Percentiles rank a stretch among this genome's conserved stretches.
Conservation (phyloP, 371 early-diverging fungal genomes). For the Phascolomyces articulosus region DNA sequence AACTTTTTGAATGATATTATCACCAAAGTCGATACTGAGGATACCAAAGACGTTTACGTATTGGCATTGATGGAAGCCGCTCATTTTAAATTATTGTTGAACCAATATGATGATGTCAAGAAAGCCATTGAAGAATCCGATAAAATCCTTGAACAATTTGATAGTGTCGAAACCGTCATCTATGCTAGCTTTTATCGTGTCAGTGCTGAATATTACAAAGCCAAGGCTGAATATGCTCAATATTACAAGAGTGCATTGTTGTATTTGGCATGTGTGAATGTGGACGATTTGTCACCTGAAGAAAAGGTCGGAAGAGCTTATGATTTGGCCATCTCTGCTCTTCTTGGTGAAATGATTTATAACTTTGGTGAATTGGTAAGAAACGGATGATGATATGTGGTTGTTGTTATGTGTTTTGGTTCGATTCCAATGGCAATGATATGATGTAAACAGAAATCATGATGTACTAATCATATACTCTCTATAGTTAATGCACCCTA, state of each 20-base stretch:
- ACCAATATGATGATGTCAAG: conserved; percentile 81
- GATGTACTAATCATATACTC: too few species aligned
- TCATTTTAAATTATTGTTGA: conserved; percentile 73
- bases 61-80: conserved; percentile 89
- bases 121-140: conserved; percentile 85
- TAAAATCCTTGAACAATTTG: conserved; percentile 79
- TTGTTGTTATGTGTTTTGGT: too few species aligned
- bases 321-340: conserved; percentile 89
- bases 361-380: conserved; percentile 97
- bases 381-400: neutral
- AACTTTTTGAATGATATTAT: conserved; percentile 69
- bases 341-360: conserved; percentile 94
- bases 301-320: conserved; percentile 89
- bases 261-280: conserved; percentile 87
- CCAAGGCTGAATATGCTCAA: conserved; percentile 88
- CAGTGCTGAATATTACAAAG: conserved; percentile 95
- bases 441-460: too few species aligned
- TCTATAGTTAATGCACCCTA: conserved; percentile 91
- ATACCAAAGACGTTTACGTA: conserved; percentile 82
- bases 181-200: conserved; percentile 95
- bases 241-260: conserved; percentile 95
- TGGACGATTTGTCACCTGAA: conserved; percentile 72
- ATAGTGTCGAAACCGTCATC: conserved; percentile 86
- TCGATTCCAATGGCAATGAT: too few species aligned
- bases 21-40: conserved; percentile 70